Evolutionary conservation across 139 green algal genomes (phyloP).

Genomic region (Haematococcus sp.): DNA sequence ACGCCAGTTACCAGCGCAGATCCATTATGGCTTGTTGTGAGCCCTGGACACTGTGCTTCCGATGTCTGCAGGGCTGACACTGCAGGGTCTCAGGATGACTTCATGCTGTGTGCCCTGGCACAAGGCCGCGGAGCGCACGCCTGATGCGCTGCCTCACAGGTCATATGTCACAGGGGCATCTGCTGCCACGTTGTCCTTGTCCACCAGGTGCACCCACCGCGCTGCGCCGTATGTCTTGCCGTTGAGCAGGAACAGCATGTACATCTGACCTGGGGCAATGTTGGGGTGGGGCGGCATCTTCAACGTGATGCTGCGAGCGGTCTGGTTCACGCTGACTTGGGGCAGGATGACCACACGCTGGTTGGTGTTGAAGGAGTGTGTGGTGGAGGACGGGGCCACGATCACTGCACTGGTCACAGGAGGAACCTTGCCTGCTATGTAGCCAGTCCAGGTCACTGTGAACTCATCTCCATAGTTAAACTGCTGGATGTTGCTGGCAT

Average conservation of each 20-base stretch:
- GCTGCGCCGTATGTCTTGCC: slow-evolving; percentile 12
- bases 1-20: too few species aligned
- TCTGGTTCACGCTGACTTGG: background rate
- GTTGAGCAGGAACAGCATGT: slow-evolving; percentile 41
- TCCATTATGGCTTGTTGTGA: too few species aligned
- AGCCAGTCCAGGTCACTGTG: background rate
- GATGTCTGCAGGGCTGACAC: too few species aligned
- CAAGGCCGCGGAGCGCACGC: too few species aligned
- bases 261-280: slow-evolving; percentile 29
- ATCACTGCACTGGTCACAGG: slow-evolving; percentile 19
- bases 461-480: background rate
- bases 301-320: slow-evolving; percentile 6
- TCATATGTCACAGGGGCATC: background rate
- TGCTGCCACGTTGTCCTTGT: background rate
- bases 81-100: too few species aligned
- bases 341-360: slow-evolving; percentile 28
- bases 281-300: slow-evolving; percentile 23
- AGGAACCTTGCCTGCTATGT: background rate
- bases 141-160: too few species aligned
- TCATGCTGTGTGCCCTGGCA: background rate
- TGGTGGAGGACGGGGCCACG: slow-evolving; percentile 28
- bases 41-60: too few species aligned
- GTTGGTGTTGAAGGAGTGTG: slow-evolving; percentile 42
- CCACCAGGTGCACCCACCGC: background rate
- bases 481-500: background rate